A percentile compares a stretch with the other conserved stretches of the same genome.
Evolutionary conservation across 2,329 filamentous ascomycete species (phyloP).

Genomic region (Monosporascus sp.): DNA sequence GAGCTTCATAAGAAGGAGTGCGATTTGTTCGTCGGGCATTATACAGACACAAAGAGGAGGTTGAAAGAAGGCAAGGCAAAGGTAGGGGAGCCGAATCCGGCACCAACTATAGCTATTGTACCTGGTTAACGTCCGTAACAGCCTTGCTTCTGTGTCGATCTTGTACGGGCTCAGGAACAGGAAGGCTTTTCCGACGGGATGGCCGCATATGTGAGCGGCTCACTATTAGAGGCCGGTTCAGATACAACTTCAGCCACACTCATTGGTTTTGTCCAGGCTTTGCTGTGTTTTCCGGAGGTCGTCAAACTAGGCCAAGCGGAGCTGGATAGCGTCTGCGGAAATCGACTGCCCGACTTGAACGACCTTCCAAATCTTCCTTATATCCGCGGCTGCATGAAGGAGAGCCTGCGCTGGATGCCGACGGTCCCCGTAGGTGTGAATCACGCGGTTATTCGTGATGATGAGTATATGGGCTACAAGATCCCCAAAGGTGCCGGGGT

Average conservation of each 20-base stretch:
- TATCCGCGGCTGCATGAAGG: conserved; percentile 40
- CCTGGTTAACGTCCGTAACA: conserved; percentile 6
- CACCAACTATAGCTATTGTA: neutral
- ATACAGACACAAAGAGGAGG: neutral
- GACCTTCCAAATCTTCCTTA: conserved; percentile 42
- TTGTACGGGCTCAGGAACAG: conserved; percentile 26
- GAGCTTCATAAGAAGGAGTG: conserved; percentile 16
- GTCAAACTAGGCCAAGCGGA: conserved; percentile 17
- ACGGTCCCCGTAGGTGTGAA: conserved; percentile 31
- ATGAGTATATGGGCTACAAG: conserved; percentile 32
- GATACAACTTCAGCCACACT: conserved; percentile 33
- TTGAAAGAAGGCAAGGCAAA: conserved; percentile 5
- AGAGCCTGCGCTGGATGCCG: conserved; percentile 41
- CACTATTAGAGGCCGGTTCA: conserved; percentile 26
- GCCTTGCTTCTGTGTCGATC: conserved; percentile 23
- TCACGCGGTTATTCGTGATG: conserved; percentile 30
- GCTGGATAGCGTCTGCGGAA: conserved; percentile 38
- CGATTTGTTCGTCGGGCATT: neutral
- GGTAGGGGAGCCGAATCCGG: conserved; percentile 3
- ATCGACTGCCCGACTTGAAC: conserved; percentile 35
- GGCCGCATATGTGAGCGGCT: conserved; percentile 25
- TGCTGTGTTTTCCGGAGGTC: conserved; percentile 34
- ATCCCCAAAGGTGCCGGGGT: conserved; percentile 38
- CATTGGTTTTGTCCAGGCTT: conserved; percentile 34
- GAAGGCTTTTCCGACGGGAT: conserved; percentile 26